Conservation (phyloP, 257 asterid species). For the Gynochthodes officinalis region DNA sequence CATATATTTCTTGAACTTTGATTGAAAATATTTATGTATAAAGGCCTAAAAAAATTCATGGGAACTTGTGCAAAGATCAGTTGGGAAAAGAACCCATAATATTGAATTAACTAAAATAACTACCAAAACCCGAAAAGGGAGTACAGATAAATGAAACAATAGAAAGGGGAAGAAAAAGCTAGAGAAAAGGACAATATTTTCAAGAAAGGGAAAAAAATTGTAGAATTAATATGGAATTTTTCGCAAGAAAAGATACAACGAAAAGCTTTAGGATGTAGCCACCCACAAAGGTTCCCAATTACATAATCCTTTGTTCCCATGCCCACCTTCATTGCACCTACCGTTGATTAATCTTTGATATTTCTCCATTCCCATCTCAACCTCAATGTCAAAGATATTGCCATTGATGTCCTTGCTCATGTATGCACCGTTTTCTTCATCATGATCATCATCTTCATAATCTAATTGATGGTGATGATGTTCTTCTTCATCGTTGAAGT, state of each 20-base stretch:
- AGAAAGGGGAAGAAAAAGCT: neutral
- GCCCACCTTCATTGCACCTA: constrained; percentile 61
- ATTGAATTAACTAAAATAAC: constrained; percentile 23
- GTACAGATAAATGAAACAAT: neutral
- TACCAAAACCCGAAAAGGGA: constrained; percentile 11
- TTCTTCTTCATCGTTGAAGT: constrained; percentile 18
- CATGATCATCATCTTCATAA: constrained; percentile 28
- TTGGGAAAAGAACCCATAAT: neutral
- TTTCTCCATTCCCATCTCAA: constrained; percentile 51
- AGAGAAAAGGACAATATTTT: neutral
- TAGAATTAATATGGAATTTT: constrained; percentile 6
- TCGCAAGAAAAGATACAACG: constrained; percentile 12
- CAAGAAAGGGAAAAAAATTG: neutral
- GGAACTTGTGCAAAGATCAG: constrained; percentile 17
- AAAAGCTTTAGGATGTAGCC: constrained; percentile 38
- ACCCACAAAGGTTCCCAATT: constrained; percentile 38
- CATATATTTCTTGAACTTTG: neutral
- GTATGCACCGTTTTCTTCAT: constrained; percentile 15
- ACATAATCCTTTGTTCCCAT: constrained; percentile 40
- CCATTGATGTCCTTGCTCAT: constrained; percentile 23
- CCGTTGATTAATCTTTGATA: constrained; percentile 30
- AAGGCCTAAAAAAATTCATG: neutral
- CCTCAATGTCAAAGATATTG: constrained; percentile 31
- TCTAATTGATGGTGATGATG: constrained; percentile 15
- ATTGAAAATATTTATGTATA: neutral